Base-by-base conservation (phyloP, 2,329 filamentous ascomycete genomes). In the Alternaria panax region DNA sequence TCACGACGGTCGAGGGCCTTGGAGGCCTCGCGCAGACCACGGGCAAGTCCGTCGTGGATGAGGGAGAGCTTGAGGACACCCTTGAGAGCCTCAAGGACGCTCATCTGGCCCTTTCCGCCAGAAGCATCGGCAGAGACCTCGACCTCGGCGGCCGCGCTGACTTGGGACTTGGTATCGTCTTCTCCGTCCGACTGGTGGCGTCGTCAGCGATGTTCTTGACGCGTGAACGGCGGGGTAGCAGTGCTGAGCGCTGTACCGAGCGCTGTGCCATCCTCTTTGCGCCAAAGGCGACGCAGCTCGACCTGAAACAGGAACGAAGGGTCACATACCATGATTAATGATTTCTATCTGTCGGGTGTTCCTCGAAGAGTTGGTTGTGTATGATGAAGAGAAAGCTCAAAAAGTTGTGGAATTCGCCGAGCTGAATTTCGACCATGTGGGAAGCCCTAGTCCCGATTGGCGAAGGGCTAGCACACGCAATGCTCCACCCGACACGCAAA, bases 1-100 rank as follows among this genome's bases (percentile, higher is more conserved):
- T 99, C 92, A 80, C 95, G 93, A 80, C 95, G 90, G 85, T 99
- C 95, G 79, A 99, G 92, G 69, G 95, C 94, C 89, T 99, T 99
- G 86, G 91, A 93, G 71, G 95, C 95, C 86, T 99, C 95, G 76
- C 95, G 93, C 78, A 99, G 92, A 85, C 95, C 95, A 78, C 95
- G 93, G 81, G 95, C 95, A 76, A 99, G 93, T 82, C 95, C 95
- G 82, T 99, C 95, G 90, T 99, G 94, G 90, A 98, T 97, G 78
- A 99, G 92, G 69, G 95, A 91, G 81, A 98, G 92, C 88, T 97
- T 97, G 81, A 99, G 88, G 72, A 97, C 95, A 82, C 95, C 95
- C 89, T 99, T 99, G 79, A 99, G 91, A 75, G 95, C 95, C 79
- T 99, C 95, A 75, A 97, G 90, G 78, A 98, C 93, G 81, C 92